Evolutionary conservation across 176 grass and related monocot species (phyloP).

Genomic region (Avena insularis): DNA sequence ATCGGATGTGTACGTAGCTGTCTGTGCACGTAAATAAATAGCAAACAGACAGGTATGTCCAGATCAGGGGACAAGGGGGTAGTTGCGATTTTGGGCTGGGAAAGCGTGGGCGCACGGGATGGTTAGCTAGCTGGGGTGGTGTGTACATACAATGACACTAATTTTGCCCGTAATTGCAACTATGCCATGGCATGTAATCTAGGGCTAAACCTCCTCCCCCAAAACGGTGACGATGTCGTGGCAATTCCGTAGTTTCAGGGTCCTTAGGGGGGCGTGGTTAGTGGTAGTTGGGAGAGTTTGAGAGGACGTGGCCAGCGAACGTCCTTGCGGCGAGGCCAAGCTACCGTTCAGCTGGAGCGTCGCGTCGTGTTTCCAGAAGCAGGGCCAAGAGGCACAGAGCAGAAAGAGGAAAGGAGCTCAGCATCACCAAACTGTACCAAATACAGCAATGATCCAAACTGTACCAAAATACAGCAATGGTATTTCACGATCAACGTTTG

Average conservation of each 20-base stretch:
- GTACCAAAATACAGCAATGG: not conserved
- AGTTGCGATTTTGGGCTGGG: conserved; percentile 3
- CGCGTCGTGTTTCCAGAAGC: not conserved
- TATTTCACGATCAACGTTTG: not conserved
- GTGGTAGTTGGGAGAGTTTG: conserved; percentile 33
- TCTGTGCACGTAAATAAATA: not conserved
- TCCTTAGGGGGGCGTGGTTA: not conserved
- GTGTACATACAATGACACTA: not conserved
- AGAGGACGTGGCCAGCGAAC: not conserved
- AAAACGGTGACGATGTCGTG: not conserved
- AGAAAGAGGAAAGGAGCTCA: not conserved
- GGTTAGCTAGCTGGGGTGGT: conserved; percentile 12
- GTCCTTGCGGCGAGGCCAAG: not conserved
- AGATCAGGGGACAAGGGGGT: not conserved
- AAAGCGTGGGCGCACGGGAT: not conserved
- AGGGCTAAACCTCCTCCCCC: not conserved
- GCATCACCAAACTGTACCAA: not conserved
- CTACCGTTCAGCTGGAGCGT: conserved; percentile 16
- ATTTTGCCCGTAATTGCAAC: not conserved
- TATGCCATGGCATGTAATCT: not conserved
- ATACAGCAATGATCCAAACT: not conserved
- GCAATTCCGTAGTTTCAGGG: not conserved
- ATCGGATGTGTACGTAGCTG: not conserved
- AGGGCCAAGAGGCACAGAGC: not conserved
- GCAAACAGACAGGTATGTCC: not conserved